phyloP scores from a whole-genome alignment of 176 grass and related monocot genomes.

The Oryza punctata region DNA sequence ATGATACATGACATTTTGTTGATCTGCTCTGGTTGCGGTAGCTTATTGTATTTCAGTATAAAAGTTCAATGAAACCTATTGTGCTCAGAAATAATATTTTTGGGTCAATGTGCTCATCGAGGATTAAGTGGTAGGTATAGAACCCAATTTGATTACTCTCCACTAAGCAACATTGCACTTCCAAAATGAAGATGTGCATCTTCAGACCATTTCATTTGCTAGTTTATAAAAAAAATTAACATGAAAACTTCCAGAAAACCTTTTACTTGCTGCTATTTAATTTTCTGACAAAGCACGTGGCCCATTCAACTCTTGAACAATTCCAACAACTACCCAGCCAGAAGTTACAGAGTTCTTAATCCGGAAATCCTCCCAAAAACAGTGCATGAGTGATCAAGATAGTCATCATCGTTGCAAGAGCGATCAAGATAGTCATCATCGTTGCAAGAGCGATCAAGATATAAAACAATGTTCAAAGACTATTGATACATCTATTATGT shows the following conservation, averaged over 20 bases:
- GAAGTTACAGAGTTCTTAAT: neutral
- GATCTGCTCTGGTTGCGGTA: neutral
- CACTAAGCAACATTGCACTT: neutral
- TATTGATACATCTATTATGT: neutral
- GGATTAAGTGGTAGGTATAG: neutral
- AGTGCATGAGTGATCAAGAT: neutral
- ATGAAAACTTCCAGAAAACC: neutral
- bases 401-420: neutral
- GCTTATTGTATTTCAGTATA: neutral
- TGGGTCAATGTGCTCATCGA: neutral
- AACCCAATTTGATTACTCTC: neutral
- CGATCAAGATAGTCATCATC: neutral
- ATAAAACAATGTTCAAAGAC: neutral
- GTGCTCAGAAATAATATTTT: neutral
- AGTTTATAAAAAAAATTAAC: neutral
- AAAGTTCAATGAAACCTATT: neutral
- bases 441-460: neutral
- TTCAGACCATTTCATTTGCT: neutral
- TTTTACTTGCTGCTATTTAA: neutral
- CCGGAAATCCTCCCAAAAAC: neutral
- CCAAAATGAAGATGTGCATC: neutral
- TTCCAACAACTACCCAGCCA: neutral
- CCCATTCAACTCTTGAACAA: constrained; percentile 4
- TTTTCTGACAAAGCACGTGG: neutral
- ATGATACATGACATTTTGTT: too few species aligned